Base-by-base conservation (phyloP, 2,329 filamentous ascomycete genomes). In the Cladophialophora immunda region DNA sequence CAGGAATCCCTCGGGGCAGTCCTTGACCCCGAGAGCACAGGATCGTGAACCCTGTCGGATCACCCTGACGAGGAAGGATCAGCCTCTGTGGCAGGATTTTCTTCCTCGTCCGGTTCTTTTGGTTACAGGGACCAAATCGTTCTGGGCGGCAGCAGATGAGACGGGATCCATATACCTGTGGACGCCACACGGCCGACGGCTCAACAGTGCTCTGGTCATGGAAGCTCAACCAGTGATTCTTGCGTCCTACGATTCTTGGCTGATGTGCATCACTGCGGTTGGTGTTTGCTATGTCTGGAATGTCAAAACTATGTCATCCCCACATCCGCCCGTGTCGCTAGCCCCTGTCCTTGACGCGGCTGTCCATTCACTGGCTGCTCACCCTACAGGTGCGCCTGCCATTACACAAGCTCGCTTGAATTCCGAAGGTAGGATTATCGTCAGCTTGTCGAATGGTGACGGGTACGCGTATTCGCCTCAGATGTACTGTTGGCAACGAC, bases 201-300 rank as follows among this genome's bases (percentile, higher is more conserved):
- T 97, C 25, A 83, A 97, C 63, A 97, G 92, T 74, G 89, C 94
- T 4, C 85, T 97, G 70, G 86, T 97, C 5, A 82, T 98, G 17
- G 95, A 99, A 80, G 90, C 94, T 1, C 94, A 98, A 74, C 92
- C 95, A 0, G 94, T 98, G 34, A 95, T 99, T 64, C 84, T 99
- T 29, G 95, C 98, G 77, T 94, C 91, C 74, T 88, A 94, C 64
- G 92, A 92, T 11, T 91, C 91, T 81, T 98, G 92, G 92, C 82
- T 99, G 4, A 84, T 99, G 58, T 94, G 92, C 75, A 91, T 99
- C 70, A 94, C 93, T 3, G 91, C 94, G 0, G 90, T 92, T 3
- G 95, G 95, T 4, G 87, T 94, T 79, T 95, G 90, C 73, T 90
- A 98, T 77, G 92, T 99, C 50, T 99, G 94, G 94, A 94, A 98